Conservation (phyloP, 2,329 filamentous ascomycete species). For the Pyrenochaeta sp. region DNA sequence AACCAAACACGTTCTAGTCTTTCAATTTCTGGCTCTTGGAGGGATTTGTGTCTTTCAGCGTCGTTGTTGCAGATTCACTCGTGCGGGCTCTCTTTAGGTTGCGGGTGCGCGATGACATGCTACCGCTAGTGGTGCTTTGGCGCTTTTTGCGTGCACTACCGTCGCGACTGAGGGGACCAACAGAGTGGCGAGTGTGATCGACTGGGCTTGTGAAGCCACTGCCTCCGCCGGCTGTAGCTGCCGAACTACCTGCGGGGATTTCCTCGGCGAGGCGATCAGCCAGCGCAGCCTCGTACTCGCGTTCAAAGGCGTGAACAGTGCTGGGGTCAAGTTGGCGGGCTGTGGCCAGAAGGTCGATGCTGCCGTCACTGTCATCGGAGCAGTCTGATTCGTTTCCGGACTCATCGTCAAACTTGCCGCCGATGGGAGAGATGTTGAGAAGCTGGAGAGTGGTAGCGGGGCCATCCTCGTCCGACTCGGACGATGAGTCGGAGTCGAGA, state of each 20-base stretch:
- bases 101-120: conserved; percentile 1
- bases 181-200: not conserved
- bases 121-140: conserved; percentile 1
- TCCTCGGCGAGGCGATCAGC: conserved; percentile 59
- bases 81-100: conserved; percentile 2
- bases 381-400: conserved; percentile 32
- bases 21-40: not conserved
- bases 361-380: conserved; percentile 48
- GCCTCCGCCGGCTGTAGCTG: conserved; percentile 59
- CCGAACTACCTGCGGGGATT: conserved; percentile 59
- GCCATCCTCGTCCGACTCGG: conserved; percentile 18
- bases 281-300: conserved; percentile 58
- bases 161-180: not conserved
- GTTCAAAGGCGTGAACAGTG: conserved; percentile 51
- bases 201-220: conserved; percentile 57
- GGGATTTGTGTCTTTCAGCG: not conserved
- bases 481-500: conserved; percentile 49
- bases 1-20: too few species aligned
- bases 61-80: not conserved
- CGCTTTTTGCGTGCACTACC: not conserved
- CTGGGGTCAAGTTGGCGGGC: conserved; percentile 55
- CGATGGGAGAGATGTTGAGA: conserved; percentile 33
- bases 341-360: conserved; percentile 56
- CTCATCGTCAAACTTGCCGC: conserved; percentile 7
- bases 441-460: conserved; percentile 38